Evolutionary conservation across 441 rosid species (phyloP).

Genomic region (Jatropha podagrica): DNA sequence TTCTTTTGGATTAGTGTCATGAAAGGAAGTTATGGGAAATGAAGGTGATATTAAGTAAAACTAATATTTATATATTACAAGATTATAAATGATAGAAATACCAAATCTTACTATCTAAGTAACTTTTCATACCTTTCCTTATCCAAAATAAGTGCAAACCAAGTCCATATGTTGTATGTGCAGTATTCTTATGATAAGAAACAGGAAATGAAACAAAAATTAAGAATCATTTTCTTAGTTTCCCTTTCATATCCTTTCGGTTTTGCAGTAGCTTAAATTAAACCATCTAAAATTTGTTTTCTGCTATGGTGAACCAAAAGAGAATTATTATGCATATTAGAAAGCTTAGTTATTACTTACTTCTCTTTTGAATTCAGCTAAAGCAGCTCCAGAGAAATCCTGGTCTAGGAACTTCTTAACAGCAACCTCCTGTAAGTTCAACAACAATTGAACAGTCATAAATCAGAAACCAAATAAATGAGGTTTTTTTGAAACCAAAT

Average conservation of each 20-base stretch:
- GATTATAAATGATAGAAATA: not conserved
- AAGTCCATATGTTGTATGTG: not conserved
- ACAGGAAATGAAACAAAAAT: not conserved
- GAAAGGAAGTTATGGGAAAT: no score
- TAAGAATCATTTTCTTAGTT: not conserved
- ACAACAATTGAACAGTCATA: constrained; percentile 27
- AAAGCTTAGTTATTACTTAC: constrained; percentile 51
- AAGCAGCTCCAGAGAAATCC: constrained; percentile 98
- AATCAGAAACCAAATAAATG: constrained; percentile 7
- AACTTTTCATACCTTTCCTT: not conserved
- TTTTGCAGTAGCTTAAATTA: not conserved
- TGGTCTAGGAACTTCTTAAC: constrained; percentile 99
- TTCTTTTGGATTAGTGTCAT: not conserved
- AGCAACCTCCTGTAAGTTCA: constrained; percentile 83
- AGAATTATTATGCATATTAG: constrained; percentile 6
- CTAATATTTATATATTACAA: not conserved
- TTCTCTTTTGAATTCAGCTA: constrained; percentile 96
- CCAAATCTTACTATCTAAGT: not conserved
- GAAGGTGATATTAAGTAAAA: not conserved
- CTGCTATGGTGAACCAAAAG: not conserved
- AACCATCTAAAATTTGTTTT: not conserved
- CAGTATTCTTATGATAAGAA: not conserved
- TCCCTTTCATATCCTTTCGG: constrained; percentile 1
- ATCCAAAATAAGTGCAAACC: not conserved
- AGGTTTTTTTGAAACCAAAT: not conserved